Conservation (phyloP, 768 basidiomycete species). For the Gloeostereum incarnatum region DNA sequence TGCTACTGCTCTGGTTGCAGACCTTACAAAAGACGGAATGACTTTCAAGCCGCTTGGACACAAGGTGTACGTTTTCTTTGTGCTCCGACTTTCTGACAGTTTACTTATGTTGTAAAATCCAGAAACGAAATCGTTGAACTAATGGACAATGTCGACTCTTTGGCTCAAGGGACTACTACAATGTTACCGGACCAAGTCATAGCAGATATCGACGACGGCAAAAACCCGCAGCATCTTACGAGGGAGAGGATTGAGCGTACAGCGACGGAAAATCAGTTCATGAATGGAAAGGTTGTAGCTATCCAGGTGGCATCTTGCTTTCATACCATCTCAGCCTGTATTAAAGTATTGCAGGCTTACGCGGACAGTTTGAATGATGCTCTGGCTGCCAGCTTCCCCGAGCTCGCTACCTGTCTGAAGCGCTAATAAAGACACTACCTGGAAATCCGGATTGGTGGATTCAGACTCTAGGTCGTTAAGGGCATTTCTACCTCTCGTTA, state of each 20-base stretch:
- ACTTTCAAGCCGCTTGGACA: conserved; percentile 72
- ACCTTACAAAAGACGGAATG: conserved; percentile 73
- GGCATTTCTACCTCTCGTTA: no score
- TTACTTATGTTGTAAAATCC: no score
- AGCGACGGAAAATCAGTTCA: conserved; percentile 85
- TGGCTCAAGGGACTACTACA: conserved; percentile 49
- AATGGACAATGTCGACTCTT: conserved; percentile 56
- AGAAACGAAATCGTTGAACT: conserved; percentile 73
- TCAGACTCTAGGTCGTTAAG: no score
- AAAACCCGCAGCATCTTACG: conserved; percentile 78
- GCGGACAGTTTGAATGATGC: no score
- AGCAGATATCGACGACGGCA: conserved; percentile 69
- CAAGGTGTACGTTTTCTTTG: conserved; percentile 44
- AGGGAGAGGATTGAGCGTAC: conserved; percentile 73
- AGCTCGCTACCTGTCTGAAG: no score
- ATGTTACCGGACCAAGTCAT: conserved; percentile 72
- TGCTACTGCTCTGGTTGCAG: conserved; percentile 76
- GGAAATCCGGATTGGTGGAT: no score
- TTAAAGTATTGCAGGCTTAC: no score
- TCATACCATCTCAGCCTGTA: no score
- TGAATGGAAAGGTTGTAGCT: conserved; percentile 82
- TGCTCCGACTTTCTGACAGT: conserved; percentile 3
- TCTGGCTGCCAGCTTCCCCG: no score
- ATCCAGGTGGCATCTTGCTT: conserved; percentile 45
- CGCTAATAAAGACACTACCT: no score